Conservation (phyloP, 2,329 filamentous ascomycete genomes). For the Botrytis fragariae region DNA sequence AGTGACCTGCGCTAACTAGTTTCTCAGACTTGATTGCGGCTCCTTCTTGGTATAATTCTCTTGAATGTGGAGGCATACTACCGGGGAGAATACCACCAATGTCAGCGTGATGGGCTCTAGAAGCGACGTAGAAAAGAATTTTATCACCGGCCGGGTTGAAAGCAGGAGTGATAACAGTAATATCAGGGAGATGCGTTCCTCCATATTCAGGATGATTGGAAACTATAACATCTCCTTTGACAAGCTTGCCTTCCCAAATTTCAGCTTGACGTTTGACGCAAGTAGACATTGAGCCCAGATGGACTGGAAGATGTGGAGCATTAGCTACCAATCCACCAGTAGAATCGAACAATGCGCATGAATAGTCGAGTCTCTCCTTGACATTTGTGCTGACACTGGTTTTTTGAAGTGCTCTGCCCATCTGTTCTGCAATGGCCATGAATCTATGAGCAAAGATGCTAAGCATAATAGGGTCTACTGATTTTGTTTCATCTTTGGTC, state of each 20-base stretch:
- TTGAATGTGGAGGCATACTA: conserved; percentile 76
- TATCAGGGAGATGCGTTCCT: conserved; percentile 79
- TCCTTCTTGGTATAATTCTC: conserved; percentile 63
- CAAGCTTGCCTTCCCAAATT: conserved; percentile 76
- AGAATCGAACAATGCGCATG: conserved; percentile 76
- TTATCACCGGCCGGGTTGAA: conserved; percentile 61
- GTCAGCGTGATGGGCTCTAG: conserved; percentile 71
- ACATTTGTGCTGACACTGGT: conserved; percentile 78
- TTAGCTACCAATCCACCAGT: conserved; percentile 76
- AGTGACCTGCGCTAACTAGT: conserved; percentile 71
- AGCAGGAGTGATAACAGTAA: conserved; percentile 77
- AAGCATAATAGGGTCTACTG: conserved; percentile 73
- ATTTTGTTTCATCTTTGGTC: conserved; percentile 40
- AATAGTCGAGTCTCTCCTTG: conserved; percentile 80
- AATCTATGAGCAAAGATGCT: conserved; percentile 80
- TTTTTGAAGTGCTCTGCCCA: conserved; percentile 76
- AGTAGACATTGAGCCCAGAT: conserved; percentile 82
- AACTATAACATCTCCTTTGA: conserved; percentile 76
- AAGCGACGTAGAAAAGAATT: conserved; percentile 35
- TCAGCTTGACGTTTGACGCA: conserved; percentile 75
- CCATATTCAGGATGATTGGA: conserved; percentile 84
- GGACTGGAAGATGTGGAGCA: conserved; percentile 76
- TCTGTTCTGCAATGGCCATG: conserved; percentile 83
- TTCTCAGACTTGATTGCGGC: conserved; percentile 65
- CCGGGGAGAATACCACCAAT: conserved; percentile 81